Evolutionary conservation across 805 yeast species (phyloP).

Genomic region (Starmerella geochares): DNA sequence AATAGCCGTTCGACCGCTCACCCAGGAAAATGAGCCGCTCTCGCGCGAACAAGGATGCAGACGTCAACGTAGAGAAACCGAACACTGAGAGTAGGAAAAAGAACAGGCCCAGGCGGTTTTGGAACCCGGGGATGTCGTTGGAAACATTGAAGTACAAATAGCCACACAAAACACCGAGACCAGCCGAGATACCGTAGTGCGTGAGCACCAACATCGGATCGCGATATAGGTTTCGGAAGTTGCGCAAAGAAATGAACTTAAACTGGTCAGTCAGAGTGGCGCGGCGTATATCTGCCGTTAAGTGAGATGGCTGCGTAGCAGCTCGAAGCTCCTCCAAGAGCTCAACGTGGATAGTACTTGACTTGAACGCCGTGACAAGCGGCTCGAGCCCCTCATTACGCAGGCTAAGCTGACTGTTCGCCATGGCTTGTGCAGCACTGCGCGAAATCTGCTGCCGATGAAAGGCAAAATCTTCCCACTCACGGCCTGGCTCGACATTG

Average conservation of each 20-base stretch:
- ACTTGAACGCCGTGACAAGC: constrained; percentile 28
- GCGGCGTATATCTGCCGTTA: constrained; percentile 27
- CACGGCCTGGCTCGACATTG: constrained; percentile 21
- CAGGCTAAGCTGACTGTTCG: constrained; percentile 20
- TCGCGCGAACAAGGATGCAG: constrained; percentile 75
- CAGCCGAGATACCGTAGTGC: constrained; percentile 66
- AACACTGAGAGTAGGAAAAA: constrained; percentile 83
- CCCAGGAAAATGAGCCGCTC: constrained; percentile 85
- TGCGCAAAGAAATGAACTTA: constrained; percentile 65
- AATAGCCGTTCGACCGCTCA: constrained; percentile 90
- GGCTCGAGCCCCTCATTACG: constrained; percentile 27
- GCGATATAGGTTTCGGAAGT: constrained; percentile 85
- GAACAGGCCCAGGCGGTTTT: constrained; percentile 85
- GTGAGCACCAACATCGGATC: constrained; percentile 82
- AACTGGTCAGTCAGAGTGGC: constrained; percentile 61
- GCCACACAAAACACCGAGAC: constrained; percentile 78
- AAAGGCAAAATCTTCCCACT: constrained; percentile 26
- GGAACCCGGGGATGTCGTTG: constrained; percentile 92
- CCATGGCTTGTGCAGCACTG: constrained; percentile 22
- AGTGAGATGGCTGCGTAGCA: constrained; percentile 14
- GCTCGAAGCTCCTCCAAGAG: constrained; percentile 23
- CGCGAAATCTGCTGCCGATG: constrained; percentile 22
- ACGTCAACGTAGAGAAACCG: constrained; percentile 89
- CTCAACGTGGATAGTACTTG: constrained; percentile 24
- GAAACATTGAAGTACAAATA: constrained; percentile 69